Evolutionary conservation across 345 rosid species (phyloP).

Genomic region (Gynandropsis gynandra): DNA sequence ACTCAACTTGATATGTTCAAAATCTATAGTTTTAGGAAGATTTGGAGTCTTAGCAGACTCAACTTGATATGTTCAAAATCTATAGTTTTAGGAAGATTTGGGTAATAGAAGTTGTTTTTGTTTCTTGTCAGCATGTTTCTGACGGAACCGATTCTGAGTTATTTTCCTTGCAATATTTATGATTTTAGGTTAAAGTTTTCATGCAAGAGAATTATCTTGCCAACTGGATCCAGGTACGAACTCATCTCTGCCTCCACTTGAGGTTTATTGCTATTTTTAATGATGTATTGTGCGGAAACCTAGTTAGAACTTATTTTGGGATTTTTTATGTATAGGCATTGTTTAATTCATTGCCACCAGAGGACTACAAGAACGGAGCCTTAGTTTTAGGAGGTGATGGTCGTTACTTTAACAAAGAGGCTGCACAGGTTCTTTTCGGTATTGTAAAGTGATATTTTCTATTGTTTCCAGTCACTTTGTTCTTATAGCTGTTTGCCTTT

Average conservation of each 20-base stretch:
- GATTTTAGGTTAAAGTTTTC: slow-evolving; percentile 71
- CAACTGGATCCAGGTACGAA: slow-evolving; percentile 89
- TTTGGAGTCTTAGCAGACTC: too few relatives aligned
- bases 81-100: too few relatives aligned
- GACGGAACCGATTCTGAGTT: not conserved
- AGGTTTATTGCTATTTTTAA: slow-evolving; percentile 1
- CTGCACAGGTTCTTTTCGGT: slow-evolving; percentile 59
- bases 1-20: too few relatives aligned
- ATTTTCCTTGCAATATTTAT: not conserved
- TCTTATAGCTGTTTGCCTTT: slow-evolving; percentile 16
- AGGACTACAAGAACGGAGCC: slow-evolving; percentile 67
- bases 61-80: too few relatives aligned
- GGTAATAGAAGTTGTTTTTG: too few relatives aligned
- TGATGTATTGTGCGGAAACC: not conserved
- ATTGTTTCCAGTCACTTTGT: slow-evolving; percentile 6
- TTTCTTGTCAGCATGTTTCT: too few relatives aligned
- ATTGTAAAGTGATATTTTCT: not conserved
- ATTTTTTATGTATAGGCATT: slow-evolving; percentile 48
- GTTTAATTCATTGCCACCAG: slow-evolving; percentile 70
- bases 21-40: too few relatives aligned
- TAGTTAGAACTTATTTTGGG: not conserved
- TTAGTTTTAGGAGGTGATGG: slow-evolving; percentile 95
- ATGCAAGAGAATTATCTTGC: slow-evolving; percentile 80
- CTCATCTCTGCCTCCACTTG: slow-evolving; percentile 1
- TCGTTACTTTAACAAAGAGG: slow-evolving; percentile 77